phyloP scores from a whole-genome alignment of 306 rosid species.

The Inga laurina region DNA sequence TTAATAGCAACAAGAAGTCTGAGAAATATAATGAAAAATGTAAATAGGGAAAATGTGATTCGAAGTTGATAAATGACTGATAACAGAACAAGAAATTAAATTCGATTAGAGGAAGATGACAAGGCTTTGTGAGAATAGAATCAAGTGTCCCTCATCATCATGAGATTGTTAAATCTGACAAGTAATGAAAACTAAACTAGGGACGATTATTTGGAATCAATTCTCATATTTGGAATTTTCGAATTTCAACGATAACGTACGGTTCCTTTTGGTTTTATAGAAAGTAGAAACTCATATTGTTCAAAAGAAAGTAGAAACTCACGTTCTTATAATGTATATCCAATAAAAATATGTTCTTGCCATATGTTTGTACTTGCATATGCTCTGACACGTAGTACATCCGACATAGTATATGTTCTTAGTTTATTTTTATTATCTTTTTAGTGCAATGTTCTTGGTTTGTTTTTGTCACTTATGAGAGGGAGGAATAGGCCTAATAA shows the following conservation, averaged over 20 bases:
- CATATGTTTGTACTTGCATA: neutral
- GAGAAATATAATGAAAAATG: neutral
- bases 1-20: too few relatives aligned
- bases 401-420: neutral
- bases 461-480: neutral
- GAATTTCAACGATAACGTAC: neutral
- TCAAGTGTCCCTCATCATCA: neutral
- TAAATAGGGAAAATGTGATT: neutral
- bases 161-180: too few relatives aligned
- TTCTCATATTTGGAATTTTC: neutral
- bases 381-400: neutral
- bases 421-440: neutral
- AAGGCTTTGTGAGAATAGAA: neutral
- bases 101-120: neutral
- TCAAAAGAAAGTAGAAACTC: neutral
- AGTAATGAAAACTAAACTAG: neutral
- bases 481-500: neutral
- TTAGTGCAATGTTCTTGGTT: too few relatives aligned
- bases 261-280: neutral
- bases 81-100: neutral
- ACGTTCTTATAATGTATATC: neutral
- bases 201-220: constrained; percentile 1
- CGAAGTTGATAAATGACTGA: neutral
- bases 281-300: neutral
- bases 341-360: neutral